phyloP scores from a whole-genome alignment of 2,329 filamentous ascomycete genomes.

The Phialemoniopsis sp. region DNA sequence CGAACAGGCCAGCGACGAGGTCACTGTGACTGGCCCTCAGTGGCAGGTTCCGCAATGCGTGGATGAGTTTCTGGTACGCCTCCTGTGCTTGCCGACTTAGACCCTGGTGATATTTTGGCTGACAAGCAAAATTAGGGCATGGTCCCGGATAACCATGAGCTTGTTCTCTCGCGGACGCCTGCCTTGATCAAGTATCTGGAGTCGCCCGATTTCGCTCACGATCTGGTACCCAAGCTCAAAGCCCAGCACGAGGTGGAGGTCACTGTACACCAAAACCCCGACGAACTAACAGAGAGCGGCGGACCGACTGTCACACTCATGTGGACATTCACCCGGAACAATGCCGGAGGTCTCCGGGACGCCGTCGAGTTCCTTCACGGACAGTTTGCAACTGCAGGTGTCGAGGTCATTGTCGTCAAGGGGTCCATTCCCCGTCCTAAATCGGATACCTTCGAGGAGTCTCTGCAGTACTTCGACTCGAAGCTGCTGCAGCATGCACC shows the following conservation, averaged over 20 bases:
- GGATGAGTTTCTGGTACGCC: slow-evolving; percentile 78
- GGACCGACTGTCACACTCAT: slow-evolving; percentile 58
- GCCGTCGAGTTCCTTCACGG: slow-evolving; percentile 92
- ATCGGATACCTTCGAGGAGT: slow-evolving; percentile 97
- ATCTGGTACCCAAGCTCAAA: slow-evolving; percentile 80
- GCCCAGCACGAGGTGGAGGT: slow-evolving; percentile 89
- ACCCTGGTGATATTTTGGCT: not conserved
- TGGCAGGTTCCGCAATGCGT: slow-evolving; percentile 98
- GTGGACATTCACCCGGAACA: slow-evolving; percentile 92
- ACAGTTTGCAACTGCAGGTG: slow-evolving; percentile 78
- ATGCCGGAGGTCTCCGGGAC: slow-evolving; percentile 90
- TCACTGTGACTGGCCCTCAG: slow-evolving; percentile 92
- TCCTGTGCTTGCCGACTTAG: slow-evolving; percentile 4
- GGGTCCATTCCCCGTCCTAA: slow-evolving; percentile 97
- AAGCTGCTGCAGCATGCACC: slow-evolving; percentile 94
- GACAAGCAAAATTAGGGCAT: slow-evolving; percentile 71
- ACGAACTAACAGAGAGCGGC: slow-evolving; percentile 54
- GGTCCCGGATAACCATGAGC: slow-evolving; percentile 93
- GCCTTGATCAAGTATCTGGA: slow-evolving; percentile 78
- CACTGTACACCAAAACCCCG: slow-evolving; percentile 62
- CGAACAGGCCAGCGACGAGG: slow-evolving; percentile 92
- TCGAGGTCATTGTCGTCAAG: slow-evolving; percentile 84
- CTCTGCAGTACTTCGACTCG: slow-evolving; percentile 92
- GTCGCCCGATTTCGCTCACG: slow-evolving; percentile 74
- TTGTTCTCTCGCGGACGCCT: slow-evolving; percentile 73